Base-by-base conservation (phyloP, 805 yeast species). In the Schizosaccharomyces japonicus region DNA sequence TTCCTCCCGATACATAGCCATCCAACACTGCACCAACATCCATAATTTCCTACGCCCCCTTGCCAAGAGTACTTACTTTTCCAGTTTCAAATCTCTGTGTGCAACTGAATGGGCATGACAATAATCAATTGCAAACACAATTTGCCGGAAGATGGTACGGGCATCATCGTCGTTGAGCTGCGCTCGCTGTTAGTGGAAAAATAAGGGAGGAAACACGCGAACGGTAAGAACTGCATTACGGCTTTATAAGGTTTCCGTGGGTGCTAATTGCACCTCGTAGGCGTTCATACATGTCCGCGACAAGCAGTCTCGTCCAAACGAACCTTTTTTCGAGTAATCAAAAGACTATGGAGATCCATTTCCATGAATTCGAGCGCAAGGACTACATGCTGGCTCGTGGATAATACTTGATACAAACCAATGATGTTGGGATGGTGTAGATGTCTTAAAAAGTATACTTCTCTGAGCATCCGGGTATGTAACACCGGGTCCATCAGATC, bases 91-190 rank as follows among this genome's bases (percentile, higher is more conserved):
- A 65, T 90, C 98, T 56, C 98, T 70, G 60, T 85, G 96, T 39
- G 87, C 95, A 65, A 85, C 85, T 65, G 87, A 85, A 62, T 85
- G 95, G 50, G 93, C 71, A 63, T 85, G 96, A 59, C 96, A 85
- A 64, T 87, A 87, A 57, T 84, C 95, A 3, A 85, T 94, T 4
- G 96, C 96, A 44, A 92, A 83, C 49, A 87, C 83, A 44, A 87
- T 87, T 62, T 87, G 96, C 62, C 85, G 96, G 64, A 87, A 87
- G 57, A 87, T 87, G 51, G 94, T 66, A 49, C 95, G 69, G 0
- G 92, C 95, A 60, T 85, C 94, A 52, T 73, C 72, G 62, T 85
- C 95, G 36, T 77, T 75, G 93, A 85, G 80, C 56, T 52, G n/a
- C n/a, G n/a, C n/a, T n/a, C n/a, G n/a, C n/a, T n/a, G n/a, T n/a